Base-by-base conservation (phyloP, 2,329 filamentous ascomycete species). In the Colletotrichum destructivum region DNA sequence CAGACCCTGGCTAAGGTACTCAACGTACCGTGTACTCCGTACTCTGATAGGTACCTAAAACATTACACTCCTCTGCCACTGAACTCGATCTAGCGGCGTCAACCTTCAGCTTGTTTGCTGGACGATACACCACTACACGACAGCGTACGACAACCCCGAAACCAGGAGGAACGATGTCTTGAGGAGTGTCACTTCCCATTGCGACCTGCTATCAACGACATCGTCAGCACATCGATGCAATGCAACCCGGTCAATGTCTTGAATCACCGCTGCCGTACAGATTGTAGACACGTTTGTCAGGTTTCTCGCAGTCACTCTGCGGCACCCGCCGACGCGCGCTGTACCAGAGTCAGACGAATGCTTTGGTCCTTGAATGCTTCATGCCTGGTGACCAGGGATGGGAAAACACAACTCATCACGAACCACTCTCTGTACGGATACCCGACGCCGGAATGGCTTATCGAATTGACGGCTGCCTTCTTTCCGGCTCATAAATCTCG, bases 271-370 rank as follows among this genome's bases (percentile, higher is more conserved):
- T 38, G 26, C 35, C n/a, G 60, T 51, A n/a, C 23, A n/a, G 49
- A 31, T 6, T 40, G n/a, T 21, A 38, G 31, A 13, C 7, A 8
- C 54, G 31, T 51, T 51, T 49, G 59, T 62, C 44, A 46, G 26
- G 31, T 18, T 18, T 31, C 44, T 51, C n/a, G 60, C n/a, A 62
- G n/a, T 62, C 9, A 23, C 31, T 38, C 31, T 40, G 54, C 21
- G n/a, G 60, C 46, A 62, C 47, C 46, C 26, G 42, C 31, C 18
- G 57, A 57, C 66, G 26, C 69, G 60, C 49, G 62, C 49, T 26
- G 52, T 26, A 12, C 9, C 35, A 12, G 57, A 74, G 60, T 60
- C 72, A 72, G 69, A 62, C 69, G 64, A 65, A 69, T 72, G 69
- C 59, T 65, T 59, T 64, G 49, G 46, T 31, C 52, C 26, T 59